phyloP scores from a whole-genome alignment of 2,329 filamentous ascomycete species.

The Exophiala sideris region DNA sequence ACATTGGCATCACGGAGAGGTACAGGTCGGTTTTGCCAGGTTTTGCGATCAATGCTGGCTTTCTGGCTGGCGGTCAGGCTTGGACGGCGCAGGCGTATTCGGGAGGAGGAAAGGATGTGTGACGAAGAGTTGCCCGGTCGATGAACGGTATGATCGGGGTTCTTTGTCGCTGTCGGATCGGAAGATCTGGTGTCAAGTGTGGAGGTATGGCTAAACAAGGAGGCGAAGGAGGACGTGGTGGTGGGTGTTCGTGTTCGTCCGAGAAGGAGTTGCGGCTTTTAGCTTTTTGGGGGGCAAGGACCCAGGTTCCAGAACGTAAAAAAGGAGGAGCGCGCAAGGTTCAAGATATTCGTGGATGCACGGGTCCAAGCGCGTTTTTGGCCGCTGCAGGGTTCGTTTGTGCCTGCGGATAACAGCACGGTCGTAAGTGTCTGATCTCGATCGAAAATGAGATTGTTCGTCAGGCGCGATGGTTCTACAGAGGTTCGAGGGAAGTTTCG shows the following conservation, averaged over 20 bases:
- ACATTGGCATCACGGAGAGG: conserved; percentile 15
- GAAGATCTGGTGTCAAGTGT: conserved; percentile 21
- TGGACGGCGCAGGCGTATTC: conserved; percentile 12
- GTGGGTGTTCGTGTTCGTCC: conserved; percentile 2
- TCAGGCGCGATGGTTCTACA: not conserved
- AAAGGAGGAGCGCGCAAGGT: conserved; percentile 8
- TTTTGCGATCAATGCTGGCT: conserved; percentile 4
- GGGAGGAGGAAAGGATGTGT: conserved; percentile 12
- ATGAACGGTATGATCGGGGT: conserved; percentile 12
- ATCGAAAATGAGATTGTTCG: not conserved
- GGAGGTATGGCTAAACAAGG: conserved; percentile 11
- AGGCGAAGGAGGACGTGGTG: conserved; percentile 7
- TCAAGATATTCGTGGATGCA: not conserved
- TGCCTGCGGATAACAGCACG: not conserved
- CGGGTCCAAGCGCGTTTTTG: not conserved
- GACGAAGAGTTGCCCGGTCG: conserved; percentile 20
- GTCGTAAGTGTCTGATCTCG: not conserved
- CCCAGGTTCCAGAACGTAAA: conserved; percentile 14
- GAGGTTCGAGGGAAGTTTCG: not conserved
- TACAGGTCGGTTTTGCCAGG: conserved; percentile 11
- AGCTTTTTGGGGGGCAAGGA: conserved; percentile 2
- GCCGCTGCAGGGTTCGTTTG: not conserved
- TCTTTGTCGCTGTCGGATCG: conserved; percentile 14
- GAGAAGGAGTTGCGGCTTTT: conserved; percentile 15
- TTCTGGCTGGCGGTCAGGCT: conserved; percentile 6